Base-by-base conservation (phyloP, 2,329 filamentous ascomycete genomes). In the Scedosporium minutisporum region DNA sequence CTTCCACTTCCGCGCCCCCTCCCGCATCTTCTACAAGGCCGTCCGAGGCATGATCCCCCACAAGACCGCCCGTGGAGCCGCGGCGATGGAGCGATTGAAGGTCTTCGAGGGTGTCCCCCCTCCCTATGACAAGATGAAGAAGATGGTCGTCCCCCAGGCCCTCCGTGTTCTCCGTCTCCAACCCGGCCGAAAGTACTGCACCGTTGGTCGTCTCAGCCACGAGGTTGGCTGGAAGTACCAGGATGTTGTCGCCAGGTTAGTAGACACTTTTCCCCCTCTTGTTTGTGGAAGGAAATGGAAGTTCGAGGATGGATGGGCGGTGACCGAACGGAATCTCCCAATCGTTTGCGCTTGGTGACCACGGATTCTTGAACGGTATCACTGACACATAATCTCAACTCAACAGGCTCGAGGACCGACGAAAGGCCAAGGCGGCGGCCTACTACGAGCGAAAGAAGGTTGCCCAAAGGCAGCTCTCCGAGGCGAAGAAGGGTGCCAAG, bases 151-250 rank as follows among this genome's bases (percentile, higher is more conserved):
- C 72, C 95, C 95, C 80, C 95, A 97, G 87, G 95, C 95, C 73
- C 87, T 99, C 75, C 89, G 95, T 77, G 89, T 99, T 71, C 87
- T 99, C 78, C 87, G 95, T 79, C 86, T 99, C 78, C 96, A 97
- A 87, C 95, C 95, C 75, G 95, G 95, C 77, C 92, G 95, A 85
- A 99, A 99, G 88, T 99, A 96, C 91, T 99, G 95, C 90, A 96
- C 93, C 70, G 93, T 99, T 72, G 95, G 95, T 73, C 88, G 95
- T 82, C 85, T 99, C 77, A 95, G 91, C 81, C 93, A 97, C 82
- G 95, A 99, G 85, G 95, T 97, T 76, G 95, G 95, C 83, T 99
- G 95, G 95, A 99, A 99, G 85, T 97, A 99, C 89, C 90, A 97
- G 87, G 93, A 97, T 78, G 93, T 99, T 76, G 95, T 99, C 82